Evolutionary conservation across 805 yeast species (phyloP).

Genomic region (Candida argentea): DNA sequence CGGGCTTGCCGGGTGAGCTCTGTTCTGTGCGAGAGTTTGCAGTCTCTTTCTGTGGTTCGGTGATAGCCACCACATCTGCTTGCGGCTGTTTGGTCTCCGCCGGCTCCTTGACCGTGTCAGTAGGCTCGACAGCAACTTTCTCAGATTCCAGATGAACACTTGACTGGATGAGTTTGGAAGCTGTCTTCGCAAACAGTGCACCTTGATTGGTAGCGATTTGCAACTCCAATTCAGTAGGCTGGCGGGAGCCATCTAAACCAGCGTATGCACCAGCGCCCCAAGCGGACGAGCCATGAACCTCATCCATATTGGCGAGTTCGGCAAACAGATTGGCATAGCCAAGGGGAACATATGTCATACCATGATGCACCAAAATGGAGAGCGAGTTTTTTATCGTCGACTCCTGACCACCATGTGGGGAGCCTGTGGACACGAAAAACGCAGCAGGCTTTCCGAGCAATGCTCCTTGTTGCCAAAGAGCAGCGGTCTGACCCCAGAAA

Average conservation of each 20-base stretch:
- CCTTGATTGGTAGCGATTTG: conserved; percentile 64
- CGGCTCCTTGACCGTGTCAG: background rate
- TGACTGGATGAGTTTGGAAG: conserved; percentile 16
- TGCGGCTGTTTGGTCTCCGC: background rate
- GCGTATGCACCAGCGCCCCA: conserved; percentile 86
- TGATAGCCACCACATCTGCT: no score
- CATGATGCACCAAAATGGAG: conserved; percentile 62
- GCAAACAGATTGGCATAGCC: conserved; percentile 57
- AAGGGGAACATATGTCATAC: conserved; percentile 65
- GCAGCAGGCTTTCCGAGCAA: conserved; percentile 68
- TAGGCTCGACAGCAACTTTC: conserved; percentile 1
- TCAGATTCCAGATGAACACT: conserved; percentile 1
- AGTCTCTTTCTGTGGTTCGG: background rate
- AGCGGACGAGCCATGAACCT: conserved; percentile 73
- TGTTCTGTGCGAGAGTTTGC: background rate
- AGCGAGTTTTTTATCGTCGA: conserved; percentile 50
- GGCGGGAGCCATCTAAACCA: conserved; percentile 66
- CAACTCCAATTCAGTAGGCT: conserved; percentile 53
- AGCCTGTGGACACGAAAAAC: conserved; percentile 59
- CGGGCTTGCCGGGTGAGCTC: conserved; percentile 1
- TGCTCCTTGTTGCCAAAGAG: conserved; percentile 63
- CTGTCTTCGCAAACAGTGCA: conserved; percentile 42
- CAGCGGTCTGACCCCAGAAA: conserved; percentile 73
- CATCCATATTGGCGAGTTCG: conserved; percentile 45
- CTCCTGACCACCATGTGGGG: conserved; percentile 76